Percentiles rank a stretch among this genome's conserved stretches.
Conservation (phyloP, 208 protist species). For the Leishmania martiniquensis region DNA sequence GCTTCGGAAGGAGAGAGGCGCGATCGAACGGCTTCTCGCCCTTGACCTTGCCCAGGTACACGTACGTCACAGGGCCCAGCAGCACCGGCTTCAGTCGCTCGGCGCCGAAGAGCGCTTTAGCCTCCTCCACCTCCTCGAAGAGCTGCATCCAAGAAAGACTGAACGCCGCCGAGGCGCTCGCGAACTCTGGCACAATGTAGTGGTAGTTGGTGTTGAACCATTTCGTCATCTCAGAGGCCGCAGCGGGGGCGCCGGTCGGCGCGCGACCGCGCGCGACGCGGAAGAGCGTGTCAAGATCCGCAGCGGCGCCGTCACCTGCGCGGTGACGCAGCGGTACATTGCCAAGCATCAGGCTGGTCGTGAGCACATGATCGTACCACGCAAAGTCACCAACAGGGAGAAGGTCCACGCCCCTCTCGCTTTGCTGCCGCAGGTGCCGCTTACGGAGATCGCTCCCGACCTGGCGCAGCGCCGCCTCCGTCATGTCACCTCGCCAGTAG, state of each 20-base stretch:
- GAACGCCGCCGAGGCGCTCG: constrained; percentile 36
- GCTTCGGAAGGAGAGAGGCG: constrained; percentile 37
- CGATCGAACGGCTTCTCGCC: constrained; percentile 54
- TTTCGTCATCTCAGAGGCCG: constrained; percentile 90
- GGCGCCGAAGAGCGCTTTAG: constrained; percentile 40
- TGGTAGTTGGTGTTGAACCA: constrained; percentile 96
- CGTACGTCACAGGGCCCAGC: constrained; percentile 83
- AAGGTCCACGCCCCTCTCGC: constrained; percentile 50
- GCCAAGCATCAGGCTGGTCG: constrained; percentile 71
- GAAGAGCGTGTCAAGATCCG: constrained; percentile 82
- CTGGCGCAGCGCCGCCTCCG: constrained; percentile 44
- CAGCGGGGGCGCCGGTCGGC: constrained; percentile 49
- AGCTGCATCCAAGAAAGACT: constrained; percentile 45
- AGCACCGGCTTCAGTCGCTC: constrained; percentile 68
- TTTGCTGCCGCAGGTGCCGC: constrained; percentile 53
- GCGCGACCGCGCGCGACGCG: constrained; percentile 82
- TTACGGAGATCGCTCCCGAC: constrained; percentile 38
- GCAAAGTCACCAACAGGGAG: constrained; percentile 81
- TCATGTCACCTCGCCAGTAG: constrained; percentile 80
- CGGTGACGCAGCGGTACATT: constrained; percentile 74
- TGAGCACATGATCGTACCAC: constrained; percentile 85
- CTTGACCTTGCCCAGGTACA: constrained; percentile 74
- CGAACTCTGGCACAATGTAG: constrained; percentile 93
- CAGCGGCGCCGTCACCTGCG: constrained; percentile 9
- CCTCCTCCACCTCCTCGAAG: constrained; percentile 68